Conservation (phyloP, 2,329 filamentous ascomycete genomes). For the Teratosphaeria viscida region DNA sequence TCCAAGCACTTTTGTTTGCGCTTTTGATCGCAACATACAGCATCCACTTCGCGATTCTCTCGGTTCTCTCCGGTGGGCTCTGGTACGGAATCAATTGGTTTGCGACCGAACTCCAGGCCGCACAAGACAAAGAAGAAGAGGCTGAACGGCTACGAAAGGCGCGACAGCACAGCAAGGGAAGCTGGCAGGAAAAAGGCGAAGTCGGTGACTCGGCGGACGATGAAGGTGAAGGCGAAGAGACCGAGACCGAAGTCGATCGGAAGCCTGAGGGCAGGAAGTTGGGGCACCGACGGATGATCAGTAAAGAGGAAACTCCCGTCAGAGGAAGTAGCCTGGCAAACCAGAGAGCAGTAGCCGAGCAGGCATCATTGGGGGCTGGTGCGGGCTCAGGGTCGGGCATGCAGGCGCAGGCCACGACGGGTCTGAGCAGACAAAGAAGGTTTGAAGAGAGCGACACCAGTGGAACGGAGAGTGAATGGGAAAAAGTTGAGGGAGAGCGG, state of each 20-base stretch:
- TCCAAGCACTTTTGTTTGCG: slow-evolving; percentile 66
- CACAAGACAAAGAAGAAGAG: slow-evolving; percentile 39
- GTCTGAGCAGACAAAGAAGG: slow-evolving; percentile 12
- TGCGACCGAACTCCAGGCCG: slow-evolving; percentile 51
- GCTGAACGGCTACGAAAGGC: slow-evolving; percentile 34
- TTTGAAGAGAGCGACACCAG: slow-evolving; percentile 15
- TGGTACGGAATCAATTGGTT: slow-evolving; percentile 99
- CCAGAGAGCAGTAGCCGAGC: not conserved
- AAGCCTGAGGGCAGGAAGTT: slow-evolving; percentile 6
- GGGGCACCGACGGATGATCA: not conserved
- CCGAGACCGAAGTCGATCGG: slow-evolving; percentile 13
- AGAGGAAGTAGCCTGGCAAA: not conserved
- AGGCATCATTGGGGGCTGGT: not conserved
- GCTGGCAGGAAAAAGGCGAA: slow-evolving; percentile 30
- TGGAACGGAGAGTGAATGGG: slow-evolving; percentile 88
- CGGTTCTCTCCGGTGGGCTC: slow-evolving; percentile 64
- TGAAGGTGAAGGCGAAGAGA: slow-evolving; percentile 41
- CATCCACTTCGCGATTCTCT: slow-evolving; percentile 79
- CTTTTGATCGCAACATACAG: slow-evolving; percentile 76
- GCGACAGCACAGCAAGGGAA: slow-evolving; percentile 29
- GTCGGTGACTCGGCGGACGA: slow-evolving; percentile 26
- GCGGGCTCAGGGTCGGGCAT: slow-evolving; percentile 2
- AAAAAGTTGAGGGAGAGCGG: slow-evolving; percentile 70
- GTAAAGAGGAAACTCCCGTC: not conserved
- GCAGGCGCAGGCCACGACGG: not conserved